Percentiles rank a stretch among this genome's conserved stretches.
phyloP scores from a whole-genome alignment of 208 protist species.

The Naegleria fowleri region DNA sequence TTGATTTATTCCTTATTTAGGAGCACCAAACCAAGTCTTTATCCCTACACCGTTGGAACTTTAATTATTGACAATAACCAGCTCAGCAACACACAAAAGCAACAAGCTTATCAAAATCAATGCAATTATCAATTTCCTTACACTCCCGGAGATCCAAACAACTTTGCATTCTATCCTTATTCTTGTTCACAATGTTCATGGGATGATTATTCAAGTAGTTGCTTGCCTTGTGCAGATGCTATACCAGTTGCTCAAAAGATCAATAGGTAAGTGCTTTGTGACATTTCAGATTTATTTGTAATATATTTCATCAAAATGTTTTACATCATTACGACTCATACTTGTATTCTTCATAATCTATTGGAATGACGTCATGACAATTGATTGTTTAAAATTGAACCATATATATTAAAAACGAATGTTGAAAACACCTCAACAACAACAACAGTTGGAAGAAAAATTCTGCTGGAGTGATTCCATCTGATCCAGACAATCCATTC shows the following conservation, averaged over 20 bases:
- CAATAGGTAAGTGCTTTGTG: too few species aligned
- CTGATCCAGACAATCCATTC: not conserved
- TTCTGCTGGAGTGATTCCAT: not conserved
- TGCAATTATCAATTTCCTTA: not conserved
- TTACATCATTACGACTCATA: too few species aligned
- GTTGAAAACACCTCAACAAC: too few species aligned
- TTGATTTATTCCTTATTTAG: too few species aligned
- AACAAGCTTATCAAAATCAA: not conserved
- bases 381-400: too few species aligned
- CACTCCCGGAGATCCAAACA: not conserved
- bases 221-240: not conserved
- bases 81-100: not conserved
- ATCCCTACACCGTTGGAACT: not conserved
- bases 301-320: too few species aligned
- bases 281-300: too few species aligned
- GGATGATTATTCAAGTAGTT: not conserved
- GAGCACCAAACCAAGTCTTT: not conserved
- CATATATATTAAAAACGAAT: too few species aligned
- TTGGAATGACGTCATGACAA: too few species aligned
- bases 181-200: not conserved
- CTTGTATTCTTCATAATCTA: too few species aligned
- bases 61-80: not conserved
- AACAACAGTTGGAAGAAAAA: not conserved
- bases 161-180: not conserved
- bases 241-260: not conserved